phyloP scores from a whole-genome alignment of 208 protist genomes.

The Borovskyia barvae region DNA sequence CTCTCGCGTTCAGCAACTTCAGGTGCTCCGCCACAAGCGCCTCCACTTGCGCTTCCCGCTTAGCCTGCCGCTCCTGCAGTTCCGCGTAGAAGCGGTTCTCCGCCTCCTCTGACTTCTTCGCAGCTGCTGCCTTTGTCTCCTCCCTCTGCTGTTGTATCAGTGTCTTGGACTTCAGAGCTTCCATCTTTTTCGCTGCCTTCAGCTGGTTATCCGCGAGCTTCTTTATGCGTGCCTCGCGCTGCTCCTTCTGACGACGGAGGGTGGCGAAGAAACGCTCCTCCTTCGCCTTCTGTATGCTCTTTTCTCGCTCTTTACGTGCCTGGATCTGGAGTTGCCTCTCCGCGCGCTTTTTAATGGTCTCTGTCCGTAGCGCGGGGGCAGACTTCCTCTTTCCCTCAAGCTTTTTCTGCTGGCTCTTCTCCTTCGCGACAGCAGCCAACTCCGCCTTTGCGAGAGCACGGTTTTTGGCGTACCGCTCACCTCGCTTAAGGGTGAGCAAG shows the following conservation, averaged over 20 bases:
- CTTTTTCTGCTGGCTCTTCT: neutral
- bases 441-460: conserved; percentile 9
- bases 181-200: neutral
- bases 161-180: neutral
- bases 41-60: neutral
- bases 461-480: conserved; percentile 15
- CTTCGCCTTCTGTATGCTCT: conserved; percentile 5
- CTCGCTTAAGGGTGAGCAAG: neutral
- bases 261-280: conserved; percentile 10
- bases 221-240: conserved; percentile 3
- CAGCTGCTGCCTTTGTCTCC: neutral
- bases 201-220: conserved; percentile 2
- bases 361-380: neutral
- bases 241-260: conserved; percentile 5
- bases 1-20: neutral
- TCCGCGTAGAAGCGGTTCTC: neutral
- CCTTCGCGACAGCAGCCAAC: neutral
- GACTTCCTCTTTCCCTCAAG: neutral
- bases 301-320: neutral
- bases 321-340: conserved; percentile 7
- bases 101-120: neutral
- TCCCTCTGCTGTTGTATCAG: neutral
- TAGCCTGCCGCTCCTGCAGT: neutral
- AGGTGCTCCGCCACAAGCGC: conserved; percentile 1
- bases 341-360: too few species aligned